These are phyloP conservation scores for Vanrija sp. DNA, from an alignment of 1,284 basidiomycete species.

Conservation along the genomic window DNA sequence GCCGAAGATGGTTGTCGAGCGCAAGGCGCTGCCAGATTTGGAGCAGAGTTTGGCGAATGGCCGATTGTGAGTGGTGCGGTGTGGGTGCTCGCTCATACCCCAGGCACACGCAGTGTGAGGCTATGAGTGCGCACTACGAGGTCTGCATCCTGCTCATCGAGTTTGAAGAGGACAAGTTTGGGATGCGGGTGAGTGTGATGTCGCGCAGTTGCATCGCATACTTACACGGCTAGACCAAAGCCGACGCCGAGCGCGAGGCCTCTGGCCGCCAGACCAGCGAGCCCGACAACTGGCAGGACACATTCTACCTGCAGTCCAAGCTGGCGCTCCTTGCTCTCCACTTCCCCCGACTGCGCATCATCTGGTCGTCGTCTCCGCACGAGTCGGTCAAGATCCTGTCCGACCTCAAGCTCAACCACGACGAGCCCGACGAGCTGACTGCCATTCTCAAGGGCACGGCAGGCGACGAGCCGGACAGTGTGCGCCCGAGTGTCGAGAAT, in stretches of 20 bases:
- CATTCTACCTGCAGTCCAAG: constrained; percentile 72
- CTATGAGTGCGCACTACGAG: constrained; percentile 95
- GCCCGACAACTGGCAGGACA: constrained; percentile 37
- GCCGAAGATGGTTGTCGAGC: constrained; percentile 92
- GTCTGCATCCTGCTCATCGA: constrained; percentile 93
- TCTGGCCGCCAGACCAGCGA: constrained; percentile 51
- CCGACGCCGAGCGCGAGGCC: constrained; percentile 54
- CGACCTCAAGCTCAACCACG: constrained; percentile 79
- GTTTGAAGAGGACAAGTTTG: constrained; percentile 97
- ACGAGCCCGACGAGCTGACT: constrained; percentile 73
- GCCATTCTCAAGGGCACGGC: constrained; percentile 72
- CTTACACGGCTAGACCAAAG: constrained; percentile 50
- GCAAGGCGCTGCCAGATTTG: constrained; percentile 90
- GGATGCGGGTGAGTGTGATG: constrained; percentile 63
- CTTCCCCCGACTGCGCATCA: constrained; percentile 86
- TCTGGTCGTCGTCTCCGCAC: constrained; percentile 96
- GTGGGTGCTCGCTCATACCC: neutral
- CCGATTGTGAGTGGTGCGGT: constrained; percentile 66
- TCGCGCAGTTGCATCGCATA: neutral
- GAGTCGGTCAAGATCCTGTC: constrained; percentile 88
- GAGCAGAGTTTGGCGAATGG: constrained; percentile 90
- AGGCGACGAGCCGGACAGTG: constrained; percentile 14
- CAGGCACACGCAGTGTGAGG: constrained; percentile 94
- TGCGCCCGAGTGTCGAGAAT: constrained; percentile 36
- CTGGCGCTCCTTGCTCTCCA: constrained; percentile 81